Percentiles rank a stretch among this genome's conserved stretches.
Conservation (phyloP, 257 asterid species). For the Petunia secreta region DNA sequence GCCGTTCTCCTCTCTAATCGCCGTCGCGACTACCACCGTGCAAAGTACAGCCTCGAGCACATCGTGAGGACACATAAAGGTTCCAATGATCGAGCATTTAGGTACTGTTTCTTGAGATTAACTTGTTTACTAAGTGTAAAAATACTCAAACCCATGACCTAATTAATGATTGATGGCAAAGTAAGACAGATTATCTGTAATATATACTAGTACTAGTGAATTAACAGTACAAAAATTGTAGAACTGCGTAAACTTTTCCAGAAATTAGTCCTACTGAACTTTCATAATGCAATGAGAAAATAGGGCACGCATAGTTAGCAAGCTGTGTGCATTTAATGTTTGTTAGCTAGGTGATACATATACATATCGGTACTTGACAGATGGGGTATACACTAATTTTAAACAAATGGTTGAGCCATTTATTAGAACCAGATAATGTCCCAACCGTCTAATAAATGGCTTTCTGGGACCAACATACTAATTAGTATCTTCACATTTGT, state of each 20-base stretch:
- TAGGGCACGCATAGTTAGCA: background rate
- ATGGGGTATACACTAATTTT: background rate
- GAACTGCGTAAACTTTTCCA: too few species aligned
- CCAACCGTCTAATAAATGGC: constrained; percentile 23
- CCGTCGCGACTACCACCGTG: constrained; percentile 77
- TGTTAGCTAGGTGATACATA: background rate
- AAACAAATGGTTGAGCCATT: constrained; percentile 3
- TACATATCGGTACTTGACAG: background rate
- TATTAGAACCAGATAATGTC: background rate
- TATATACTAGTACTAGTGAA: too few species aligned
- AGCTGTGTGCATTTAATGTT: constrained; percentile 7
- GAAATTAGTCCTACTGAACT: too few species aligned
- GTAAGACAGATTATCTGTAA: too few species aligned
- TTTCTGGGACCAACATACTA: constrained; percentile 10
- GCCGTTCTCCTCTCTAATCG: constrained; percentile 87
- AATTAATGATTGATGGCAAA: too few species aligned
- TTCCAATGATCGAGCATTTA: constrained; percentile 87
- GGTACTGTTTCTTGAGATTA: constrained; percentile 39
- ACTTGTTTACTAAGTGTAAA: too few species aligned
- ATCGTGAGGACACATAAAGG: constrained; percentile 94
- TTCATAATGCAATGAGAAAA: too few species aligned
- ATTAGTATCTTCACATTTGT: background rate
- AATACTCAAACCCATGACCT: too few species aligned
- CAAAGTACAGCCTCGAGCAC: constrained; percentile 84
- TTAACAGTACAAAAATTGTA: too few species aligned